These are phyloP conservation scores for Oxyria digyna DNA, from an alignment of 148 eudicot species.

Conservation along the genomic window DNA sequence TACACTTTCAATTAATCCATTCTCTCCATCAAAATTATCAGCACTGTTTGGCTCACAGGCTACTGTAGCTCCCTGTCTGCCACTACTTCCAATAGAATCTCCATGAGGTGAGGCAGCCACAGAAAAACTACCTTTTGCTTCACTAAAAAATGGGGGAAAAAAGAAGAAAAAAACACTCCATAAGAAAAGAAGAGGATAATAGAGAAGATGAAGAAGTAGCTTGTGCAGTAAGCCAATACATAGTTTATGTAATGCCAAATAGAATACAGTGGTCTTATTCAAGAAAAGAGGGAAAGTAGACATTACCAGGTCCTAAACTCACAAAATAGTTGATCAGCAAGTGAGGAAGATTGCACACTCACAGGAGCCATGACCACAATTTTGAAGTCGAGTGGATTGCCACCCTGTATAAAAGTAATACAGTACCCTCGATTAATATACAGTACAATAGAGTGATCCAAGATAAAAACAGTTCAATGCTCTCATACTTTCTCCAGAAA, in stretches of 20 bases:
- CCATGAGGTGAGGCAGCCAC: constrained; percentile 77
- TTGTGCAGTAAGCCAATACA: too few relatives aligned
- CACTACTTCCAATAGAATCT: constrained; percentile 94
- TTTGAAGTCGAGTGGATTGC: constrained; percentile 84
- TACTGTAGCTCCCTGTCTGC: constrained; percentile 50
- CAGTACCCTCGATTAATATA: background rate
- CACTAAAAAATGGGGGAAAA: constrained; percentile 59
- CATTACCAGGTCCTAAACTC: constrained; percentile 53
- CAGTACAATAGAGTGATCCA: background rate
- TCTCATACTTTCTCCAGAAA: constrained; percentile 85
- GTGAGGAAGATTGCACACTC: constrained; percentile 81
- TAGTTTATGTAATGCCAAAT: background rate
- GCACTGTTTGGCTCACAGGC: constrained; percentile 80
- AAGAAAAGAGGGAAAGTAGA: background rate
- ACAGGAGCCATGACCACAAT: constrained; percentile 45
- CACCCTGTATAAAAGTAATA: constrained; percentile 52
- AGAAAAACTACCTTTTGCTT: constrained; percentile 82
- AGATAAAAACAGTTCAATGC: background rate
- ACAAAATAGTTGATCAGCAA: constrained; percentile 55
- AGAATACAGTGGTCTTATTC: too few relatives aligned
- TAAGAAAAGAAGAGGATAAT: too few relatives aligned
- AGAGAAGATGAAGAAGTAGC: too few relatives aligned
- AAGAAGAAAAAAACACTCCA: too few relatives aligned
- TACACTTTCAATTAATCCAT: constrained; percentile 39
- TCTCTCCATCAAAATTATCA: constrained; percentile 85